Evolutionary conservation across 1,284 basidiomycete genomes (phyloP).

Genomic region (Trichosporon sp.): DNA sequence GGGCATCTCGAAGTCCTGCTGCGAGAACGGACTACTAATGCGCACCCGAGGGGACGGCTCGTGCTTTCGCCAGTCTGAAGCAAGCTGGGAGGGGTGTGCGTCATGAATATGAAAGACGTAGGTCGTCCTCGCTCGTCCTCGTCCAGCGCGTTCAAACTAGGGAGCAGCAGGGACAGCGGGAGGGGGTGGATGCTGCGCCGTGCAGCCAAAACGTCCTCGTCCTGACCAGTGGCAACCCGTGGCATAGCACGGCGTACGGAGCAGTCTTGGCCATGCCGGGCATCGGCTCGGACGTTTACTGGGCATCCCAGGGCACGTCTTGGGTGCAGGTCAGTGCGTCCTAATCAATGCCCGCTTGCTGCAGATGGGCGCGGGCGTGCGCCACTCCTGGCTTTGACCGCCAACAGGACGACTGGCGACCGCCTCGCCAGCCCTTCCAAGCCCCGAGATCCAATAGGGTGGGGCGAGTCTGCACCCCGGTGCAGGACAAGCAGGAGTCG

Average conservation of each 20-base stretch:
- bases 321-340: constrained; percentile 7
- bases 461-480: neutral
- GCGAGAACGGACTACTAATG: neutral
- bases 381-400: constrained; percentile 5
- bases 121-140: neutral
- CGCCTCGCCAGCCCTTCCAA: neutral
- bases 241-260: neutral
- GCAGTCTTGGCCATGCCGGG: neutral
- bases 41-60: constrained; percentile 9
- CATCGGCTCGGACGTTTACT: neutral
- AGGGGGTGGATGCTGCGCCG: neutral
- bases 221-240: neutral
- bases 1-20: neutral
- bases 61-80: neutral
- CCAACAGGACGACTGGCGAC: neutral
- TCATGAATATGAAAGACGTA: constrained; percentile 2
- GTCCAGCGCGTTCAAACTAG: neutral
- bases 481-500: too few relatives aligned
- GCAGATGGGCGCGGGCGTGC: neutral
- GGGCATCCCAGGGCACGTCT: neutral
- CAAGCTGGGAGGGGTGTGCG: constrained; percentile 7
- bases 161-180: neutral
- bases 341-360: neutral
- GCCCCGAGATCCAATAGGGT: constrained; percentile 5
- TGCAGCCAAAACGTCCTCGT: neutral